Evolutionary conservation across 345 rosid species (phyloP).

Genomic region (Rhizophora apiculata): DNA sequence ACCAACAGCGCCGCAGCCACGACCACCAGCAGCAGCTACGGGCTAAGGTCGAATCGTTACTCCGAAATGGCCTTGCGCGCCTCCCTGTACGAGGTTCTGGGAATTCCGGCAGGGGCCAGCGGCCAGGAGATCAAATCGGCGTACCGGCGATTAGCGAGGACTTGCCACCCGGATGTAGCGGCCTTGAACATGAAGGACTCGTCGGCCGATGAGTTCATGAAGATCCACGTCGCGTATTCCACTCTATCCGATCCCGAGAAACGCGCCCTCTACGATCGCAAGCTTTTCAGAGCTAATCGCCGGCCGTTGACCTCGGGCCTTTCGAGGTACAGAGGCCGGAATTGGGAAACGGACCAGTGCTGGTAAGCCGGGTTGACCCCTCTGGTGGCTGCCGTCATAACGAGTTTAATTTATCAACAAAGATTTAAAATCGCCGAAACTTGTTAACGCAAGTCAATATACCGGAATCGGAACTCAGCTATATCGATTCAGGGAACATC

Average conservation of each 20-base stretch:
- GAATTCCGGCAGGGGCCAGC: conserved; percentile 51
- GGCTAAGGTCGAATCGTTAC: no score
- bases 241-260: conserved; percentile 66
- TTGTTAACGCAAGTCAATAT: no score
- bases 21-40: no score
- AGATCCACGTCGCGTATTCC: conserved; percentile 56
- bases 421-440: no score
- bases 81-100: conserved; percentile 60
- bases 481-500: no score
- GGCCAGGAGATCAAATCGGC: conserved; percentile 62
- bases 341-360: conserved; percentile 2
- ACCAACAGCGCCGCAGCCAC: no score
- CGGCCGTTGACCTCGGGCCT: conserved; percentile 22
- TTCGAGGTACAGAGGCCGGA: conserved; percentile 6
- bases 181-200: conserved; percentile 17
- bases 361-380: not conserved
- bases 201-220: conserved; percentile 45
- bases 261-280: conserved; percentile 53
- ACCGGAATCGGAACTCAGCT: no score
- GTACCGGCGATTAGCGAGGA: conserved; percentile 56
- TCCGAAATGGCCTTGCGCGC: no score
- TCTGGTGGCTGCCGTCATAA: no score
- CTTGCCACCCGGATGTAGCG: conserved; percentile 62
- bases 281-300: conserved; percentile 29
- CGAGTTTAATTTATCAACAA: no score